Percentiles rank a stretch among this genome's conserved stretches.
Conservation (phyloP, 108 stramenopile species). For the Parietichytrium sp. region DNA sequence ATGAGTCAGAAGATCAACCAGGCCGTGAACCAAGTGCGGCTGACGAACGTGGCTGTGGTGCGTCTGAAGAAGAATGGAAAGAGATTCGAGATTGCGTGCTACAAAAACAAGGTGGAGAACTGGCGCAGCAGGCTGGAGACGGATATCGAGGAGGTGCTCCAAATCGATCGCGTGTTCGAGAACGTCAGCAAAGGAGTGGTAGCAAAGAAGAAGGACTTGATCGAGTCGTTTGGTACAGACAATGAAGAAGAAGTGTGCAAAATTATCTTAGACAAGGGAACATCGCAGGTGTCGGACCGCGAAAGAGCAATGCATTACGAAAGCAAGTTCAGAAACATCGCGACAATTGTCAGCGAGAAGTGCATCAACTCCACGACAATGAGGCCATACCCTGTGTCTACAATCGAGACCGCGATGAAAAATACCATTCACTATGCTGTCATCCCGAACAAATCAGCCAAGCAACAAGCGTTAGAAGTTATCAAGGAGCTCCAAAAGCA, state of each 20-base stretch:
- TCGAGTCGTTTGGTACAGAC: constrained; percentile 78
- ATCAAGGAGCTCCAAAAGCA: constrained; percentile 76
- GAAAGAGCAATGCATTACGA: constrained; percentile 34
- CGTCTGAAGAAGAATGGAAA: constrained; percentile 77
- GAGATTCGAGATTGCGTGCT: constrained; percentile 98
- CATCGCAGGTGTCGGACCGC: constrained; percentile 81
- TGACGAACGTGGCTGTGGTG: constrained; percentile 96
- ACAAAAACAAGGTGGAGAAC: constrained; percentile 93
- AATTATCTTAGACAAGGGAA: constrained; percentile 77
- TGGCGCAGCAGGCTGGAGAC: constrained; percentile 93
- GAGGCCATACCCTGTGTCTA: constrained; percentile 77
- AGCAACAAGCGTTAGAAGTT: constrained; percentile 91
- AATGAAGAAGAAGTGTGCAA: constrained; percentile 75
- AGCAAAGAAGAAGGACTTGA: constrained; percentile 76
- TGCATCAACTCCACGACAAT: constrained; percentile 81
- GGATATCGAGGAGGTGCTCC: constrained; percentile 94
- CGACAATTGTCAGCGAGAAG: constrained; percentile 84
- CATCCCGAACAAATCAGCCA: constrained; percentile 78
- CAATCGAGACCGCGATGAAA: constrained; percentile 73
- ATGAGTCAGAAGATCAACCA: constrained; percentile 63
- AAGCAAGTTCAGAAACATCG: constrained; percentile 74
- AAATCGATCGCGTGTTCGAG: constrained; percentile 88
- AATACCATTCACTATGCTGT: constrained; percentile 84
- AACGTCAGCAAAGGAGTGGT: constrained; percentile 94
- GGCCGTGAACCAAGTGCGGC: constrained; percentile 87